Conservation (phyloP, 2,329 filamentous ascomycete genomes). For the Elsinoe necatrix region DNA sequence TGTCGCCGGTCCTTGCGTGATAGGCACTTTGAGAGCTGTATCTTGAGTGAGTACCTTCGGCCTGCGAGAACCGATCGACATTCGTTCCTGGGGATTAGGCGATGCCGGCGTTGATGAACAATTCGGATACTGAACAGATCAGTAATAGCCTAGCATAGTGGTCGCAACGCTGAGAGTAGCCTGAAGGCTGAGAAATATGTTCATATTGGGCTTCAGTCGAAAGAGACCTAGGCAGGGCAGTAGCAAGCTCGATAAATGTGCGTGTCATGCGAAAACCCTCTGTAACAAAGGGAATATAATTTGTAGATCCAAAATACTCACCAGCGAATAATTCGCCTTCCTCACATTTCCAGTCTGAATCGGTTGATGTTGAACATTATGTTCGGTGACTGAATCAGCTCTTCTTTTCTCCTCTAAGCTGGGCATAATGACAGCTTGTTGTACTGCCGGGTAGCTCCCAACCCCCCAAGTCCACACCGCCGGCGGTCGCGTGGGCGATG, state of each 20-base stretch:
- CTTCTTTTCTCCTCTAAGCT: slow-evolving; percentile 3
- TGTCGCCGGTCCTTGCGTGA: background rate
- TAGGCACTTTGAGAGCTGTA: background rate
- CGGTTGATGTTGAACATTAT: slow-evolving; percentile 1
- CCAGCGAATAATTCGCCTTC: slow-evolving; percentile 14
- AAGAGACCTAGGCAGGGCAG: background rate
- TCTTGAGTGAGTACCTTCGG: slow-evolving; percentile 1
- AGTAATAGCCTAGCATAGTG: background rate
- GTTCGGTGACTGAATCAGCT: slow-evolving; percentile 13
- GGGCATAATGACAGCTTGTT: slow-evolving; percentile 7
- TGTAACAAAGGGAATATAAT: background rate
- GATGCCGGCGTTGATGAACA: slow-evolving; percentile 2
- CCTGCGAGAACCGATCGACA: background rate
- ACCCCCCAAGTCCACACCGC: background rate
- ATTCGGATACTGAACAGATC: slow-evolving; percentile 7
- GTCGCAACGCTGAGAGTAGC: background rate
- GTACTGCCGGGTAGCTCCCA: background rate
- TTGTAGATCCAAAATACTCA: background rate
- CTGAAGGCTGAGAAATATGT: background rate
- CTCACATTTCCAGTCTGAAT: background rate
- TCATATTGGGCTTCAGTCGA: background rate
- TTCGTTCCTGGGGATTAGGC: slow-evolving; percentile 1
- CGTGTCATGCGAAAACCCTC: background rate
- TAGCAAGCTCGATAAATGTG: background rate
- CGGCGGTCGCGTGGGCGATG: background rate